Base-by-base conservation (phyloP, 179 eudicot species). In the Gypsophila paniculata region DNA sequence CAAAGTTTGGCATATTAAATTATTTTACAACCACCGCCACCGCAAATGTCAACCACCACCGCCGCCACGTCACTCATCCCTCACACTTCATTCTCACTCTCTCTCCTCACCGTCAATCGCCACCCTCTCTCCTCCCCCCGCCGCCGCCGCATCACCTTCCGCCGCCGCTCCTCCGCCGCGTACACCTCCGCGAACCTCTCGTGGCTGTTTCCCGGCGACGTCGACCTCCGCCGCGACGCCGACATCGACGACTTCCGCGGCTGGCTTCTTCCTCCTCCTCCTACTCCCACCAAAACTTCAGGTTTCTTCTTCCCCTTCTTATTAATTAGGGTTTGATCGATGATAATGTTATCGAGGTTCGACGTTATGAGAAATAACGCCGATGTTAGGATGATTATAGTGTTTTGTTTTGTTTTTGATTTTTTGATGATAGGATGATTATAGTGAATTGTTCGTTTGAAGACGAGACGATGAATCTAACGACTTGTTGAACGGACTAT, bases 161-260 rank as follows among this genome's bases (percentile, higher is more conserved):
- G 69, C 49, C 57, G 22, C 76, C 62, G 70, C 76, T 13, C 36
- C 81, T 12, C 81, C 61, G 72, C 91, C 34, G 38, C n/a, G n/a
- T n/a, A n/a, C n/a, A n/a, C n/a, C n/a, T n/a, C 78, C 53, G 34
- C 85, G 22, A 64, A 75, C 14, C 11, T 81, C 44, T 82, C 90
- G 0, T 91, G 96, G 97, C 13, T 77, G 36, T 39, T 71, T 9
- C 65, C 81, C n/a, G 83, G 14, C 58, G 59, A 51, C 7, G n/a
- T n/a, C n/a, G 60, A 83, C 70, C 65, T 64, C 23, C 21, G 32
- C 52, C 52, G 52, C 48, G 61, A 22, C n/a, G 14, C 60, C 51
- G 83, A 83, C 25, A n/a, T n/a, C n/a, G 82, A 70, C 12, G 82
- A 70, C 9, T 90, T 72, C 46, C 86, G 84, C 72, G 97, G 97